Base-by-base conservation (phyloP, 2,329 filamentous ascomycete genomes). In the Balansia obtecta region DNA sequence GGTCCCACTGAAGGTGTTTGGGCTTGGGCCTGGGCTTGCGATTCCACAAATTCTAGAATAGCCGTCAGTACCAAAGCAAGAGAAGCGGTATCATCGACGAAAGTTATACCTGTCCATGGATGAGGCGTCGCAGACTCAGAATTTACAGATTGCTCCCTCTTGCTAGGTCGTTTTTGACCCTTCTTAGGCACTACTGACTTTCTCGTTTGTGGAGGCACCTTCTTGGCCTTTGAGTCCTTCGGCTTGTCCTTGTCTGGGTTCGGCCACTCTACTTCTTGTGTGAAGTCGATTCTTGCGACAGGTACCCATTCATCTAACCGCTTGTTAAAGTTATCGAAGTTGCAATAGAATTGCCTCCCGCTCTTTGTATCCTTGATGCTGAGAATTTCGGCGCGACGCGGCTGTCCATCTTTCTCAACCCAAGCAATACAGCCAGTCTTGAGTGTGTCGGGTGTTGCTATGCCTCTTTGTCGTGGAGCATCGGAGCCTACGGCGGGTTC, bases 311-410 rank as follows among this genome's bases (percentile, higher is more conserved):
- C 93, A 71, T 79, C 73, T 12, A 80, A 68, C 56, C 75, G 76
- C 68, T 97, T 97, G 71, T 97, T 97, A 79, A 96, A 97, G 62
- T 95, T 94, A 63, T 95, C 88, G 65, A 96, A 97, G 67, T 97
- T 95, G 61, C 95, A 94, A 68, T 96, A 96, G 63, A 91, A 96
- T 50, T 87, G 86, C 39, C 88, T 85, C 15, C 86, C 84, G 61
- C 88, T 91, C 67, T 94, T 94, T 20, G 87, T 86, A 53, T 90
- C 87, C 62, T 87, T 85, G 59, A 97, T 94, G 52, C 88, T 93
- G n/a, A 98, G 73, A 55, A 98, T 95, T 67, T 98, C 93, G 59
- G 93, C 93, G 70, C 93, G 89, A 59, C 93, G 84, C 54, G 86
- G 78, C 61, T 90, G 83, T 53, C 88, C 88, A 66, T 95, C 89